Evolutionary conservation across 1,139 yeast genomes (phyloP).

Genomic region (Debaryomyces robertsiae): DNA sequence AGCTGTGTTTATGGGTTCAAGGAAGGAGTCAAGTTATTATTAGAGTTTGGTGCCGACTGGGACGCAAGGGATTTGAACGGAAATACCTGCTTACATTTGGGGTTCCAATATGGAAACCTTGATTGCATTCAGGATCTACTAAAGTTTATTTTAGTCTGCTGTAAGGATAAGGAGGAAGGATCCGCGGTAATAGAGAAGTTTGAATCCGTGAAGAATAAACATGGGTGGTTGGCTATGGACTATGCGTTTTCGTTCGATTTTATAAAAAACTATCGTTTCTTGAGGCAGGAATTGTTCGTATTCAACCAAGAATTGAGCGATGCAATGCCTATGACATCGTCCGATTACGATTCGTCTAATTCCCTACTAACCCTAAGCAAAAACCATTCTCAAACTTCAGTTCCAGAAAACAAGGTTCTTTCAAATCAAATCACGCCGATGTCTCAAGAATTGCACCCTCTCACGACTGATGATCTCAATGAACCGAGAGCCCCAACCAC

Average conservation of each 20-base stretch:
- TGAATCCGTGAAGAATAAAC: conserved; percentile 46
- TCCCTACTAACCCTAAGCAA: conserved; percentile 6
- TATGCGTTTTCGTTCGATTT: conserved; percentile 55
- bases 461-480: background rate
- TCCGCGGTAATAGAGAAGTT: conserved; percentile 38
- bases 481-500: background rate
- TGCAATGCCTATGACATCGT: conserved; percentile 2
- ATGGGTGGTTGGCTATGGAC: conserved; percentile 73
- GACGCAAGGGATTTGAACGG: conserved; percentile 62
- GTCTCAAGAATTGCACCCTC: conserved; percentile 8
- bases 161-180: conserved; percentile 37
- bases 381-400: conserved; percentile 15
- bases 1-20: conserved; percentile 69
- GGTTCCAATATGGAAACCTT: conserved; percentile 73
- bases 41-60: conserved; percentile 83
- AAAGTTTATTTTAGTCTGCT: conserved; percentile 27
- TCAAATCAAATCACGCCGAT: conserved; percentile 41
- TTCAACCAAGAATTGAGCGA: conserved; percentile 10
- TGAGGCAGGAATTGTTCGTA: conserved; percentile 22
- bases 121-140: conserved; percentile 65
- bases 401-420: conserved; percentile 30
- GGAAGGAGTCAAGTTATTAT: conserved; percentile 68
- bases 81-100: conserved; percentile 77
- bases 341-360: conserved; percentile 8
- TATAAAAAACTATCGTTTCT: conserved; percentile 25